Conservation (phyloP, 2,329 filamentous ascomycete species). For the Colletotrichum sp. region DNA sequence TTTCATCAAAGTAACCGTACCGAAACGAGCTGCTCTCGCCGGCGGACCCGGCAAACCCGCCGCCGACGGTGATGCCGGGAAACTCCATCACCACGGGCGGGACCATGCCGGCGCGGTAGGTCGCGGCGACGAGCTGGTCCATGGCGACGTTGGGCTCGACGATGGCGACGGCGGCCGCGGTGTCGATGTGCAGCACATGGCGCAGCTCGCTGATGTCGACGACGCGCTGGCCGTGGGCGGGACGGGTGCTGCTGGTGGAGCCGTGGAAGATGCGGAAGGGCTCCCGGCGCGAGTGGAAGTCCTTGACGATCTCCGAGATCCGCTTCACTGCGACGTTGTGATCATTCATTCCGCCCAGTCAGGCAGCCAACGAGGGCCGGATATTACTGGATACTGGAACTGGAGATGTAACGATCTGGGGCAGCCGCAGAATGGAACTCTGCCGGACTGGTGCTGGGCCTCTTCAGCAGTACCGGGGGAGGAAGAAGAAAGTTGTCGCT, state of each 20-base stretch:
- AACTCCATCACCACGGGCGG: conserved; percentile 76
- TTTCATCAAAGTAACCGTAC: conserved; percentile 70
- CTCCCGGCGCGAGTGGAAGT: conserved; percentile 47
- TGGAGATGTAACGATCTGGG: not conserved
- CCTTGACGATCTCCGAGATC: conserved; percentile 47
- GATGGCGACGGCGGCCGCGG: conserved; percentile 57
- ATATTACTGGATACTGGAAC: not conserved
- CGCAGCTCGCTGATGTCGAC: conserved; percentile 71
- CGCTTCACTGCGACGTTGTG: conserved; percentile 49
- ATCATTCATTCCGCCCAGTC: conserved; percentile 40
- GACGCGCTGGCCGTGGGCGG: conserved; percentile 56
- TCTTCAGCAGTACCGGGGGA: not conserved
- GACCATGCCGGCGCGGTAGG: conserved; percentile 60
- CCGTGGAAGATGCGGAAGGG: conserved; percentile 81
- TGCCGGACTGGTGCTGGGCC: not conserved
- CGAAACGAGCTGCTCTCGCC: conserved; percentile 74
- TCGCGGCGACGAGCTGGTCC: conserved; percentile 65
- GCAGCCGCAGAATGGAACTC: not conserved
- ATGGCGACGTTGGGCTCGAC: conserved; percentile 75
- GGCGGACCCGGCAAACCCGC: conserved; percentile 70
- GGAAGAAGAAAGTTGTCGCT: not conserved
- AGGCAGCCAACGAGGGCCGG: not conserved
- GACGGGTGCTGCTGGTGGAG: conserved; percentile 77
- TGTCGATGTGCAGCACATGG: conserved; percentile 67
- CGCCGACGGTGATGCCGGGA: conserved; percentile 74